Evolutionary conservation across 352 stramenopile species (phyloP), one percentile per base, ranked within the genome.

Genomic region (Pythium sukuiense): DNA sequence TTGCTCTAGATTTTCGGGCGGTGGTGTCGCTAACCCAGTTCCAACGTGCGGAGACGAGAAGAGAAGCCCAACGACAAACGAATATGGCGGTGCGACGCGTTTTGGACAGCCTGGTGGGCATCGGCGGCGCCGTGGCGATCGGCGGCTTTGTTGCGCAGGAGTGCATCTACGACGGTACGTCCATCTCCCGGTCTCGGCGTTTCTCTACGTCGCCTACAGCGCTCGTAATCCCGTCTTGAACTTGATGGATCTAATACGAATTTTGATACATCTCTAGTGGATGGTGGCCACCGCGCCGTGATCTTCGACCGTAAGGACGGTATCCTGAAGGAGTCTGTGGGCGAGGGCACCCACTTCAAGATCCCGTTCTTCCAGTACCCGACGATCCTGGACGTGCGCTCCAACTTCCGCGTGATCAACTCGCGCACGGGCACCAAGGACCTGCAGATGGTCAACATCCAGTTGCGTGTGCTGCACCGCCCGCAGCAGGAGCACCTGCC

Each of bases 391-490:
- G 98, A 99, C 77, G 92, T 99, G 64, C 93, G 98, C 67, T 98
- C 96, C 35, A 98, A 97, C 70, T 97, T 98, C 55, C 88, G 97
- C 54, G 95, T 99, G 71, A 99, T 99, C 76, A 98, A 92, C 70
- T 96, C 92, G 61, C 83, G 89, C 71, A 99, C 96, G 58, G 92
- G 97, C 72, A 99, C 98, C 24, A 99, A 99, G 86, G 98, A 99
- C 89, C 80, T 99, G 72, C 98, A 99, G 81, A 99, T 98, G 85
- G 98, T 99, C 35, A 99, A 99, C 84, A 99, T 99, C 76, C 98
- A 97, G 71, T 82, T 99, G 57, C 91, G 98, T 86, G 97, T 99
- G 54, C 88, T 95, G 55, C 93, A 97, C 74, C 81, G 95, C 70
- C 98, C 98, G 45, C 85, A 99, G 55, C 87, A 96, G 59, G 87